These are phyloP conservation scores for Avena sativa DNA, from an alignment of 176 grass and related monocot genomes.

Conservation along the genomic window DNA sequence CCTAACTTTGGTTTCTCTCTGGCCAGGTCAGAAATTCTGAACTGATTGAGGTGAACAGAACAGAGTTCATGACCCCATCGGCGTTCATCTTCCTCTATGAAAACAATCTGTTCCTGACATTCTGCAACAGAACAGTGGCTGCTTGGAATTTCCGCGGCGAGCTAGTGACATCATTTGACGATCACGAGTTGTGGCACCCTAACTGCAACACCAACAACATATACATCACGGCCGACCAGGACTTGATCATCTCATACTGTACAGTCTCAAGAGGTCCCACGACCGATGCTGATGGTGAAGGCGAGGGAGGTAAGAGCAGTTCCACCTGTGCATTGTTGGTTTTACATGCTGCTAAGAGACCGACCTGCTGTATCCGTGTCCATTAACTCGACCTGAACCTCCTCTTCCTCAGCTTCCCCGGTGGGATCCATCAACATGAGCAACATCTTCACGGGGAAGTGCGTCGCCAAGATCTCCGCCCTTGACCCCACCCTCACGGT, in stretches of 20 bases:
- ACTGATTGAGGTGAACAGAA: slow-evolving; percentile 68
- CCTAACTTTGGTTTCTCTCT: slow-evolving; percentile 39
- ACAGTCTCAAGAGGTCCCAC: slow-evolving; percentile 40
- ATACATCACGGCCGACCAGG: slow-evolving; percentile 72
- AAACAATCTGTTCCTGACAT: slow-evolving; percentile 78
- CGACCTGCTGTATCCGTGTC: not conserved
- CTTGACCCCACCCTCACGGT: slow-evolving; percentile 55
- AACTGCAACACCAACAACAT: slow-evolving; percentile 83
- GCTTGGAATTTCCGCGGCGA: slow-evolving; percentile 79
- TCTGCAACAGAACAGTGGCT: slow-evolving; percentile 66
- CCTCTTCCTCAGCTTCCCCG: slow-evolving; percentile 35
- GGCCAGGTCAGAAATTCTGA: slow-evolving; percentile 67
- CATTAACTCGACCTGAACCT: slow-evolving; percentile 6
- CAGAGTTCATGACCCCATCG: slow-evolving; percentile 78
- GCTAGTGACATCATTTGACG: slow-evolving; percentile 73
- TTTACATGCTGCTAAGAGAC: not conserved
- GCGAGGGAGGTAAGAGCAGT: slow-evolving; percentile 53
- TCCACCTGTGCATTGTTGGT: not conserved
- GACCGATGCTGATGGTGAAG: not conserved
- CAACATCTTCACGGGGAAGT: slow-evolving; percentile 80
- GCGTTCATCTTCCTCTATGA: slow-evolving; percentile 84
- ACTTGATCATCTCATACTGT: slow-evolving; percentile 78
- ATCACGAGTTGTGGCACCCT: slow-evolving; percentile 70
- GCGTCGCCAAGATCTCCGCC: slow-evolving; percentile 69
- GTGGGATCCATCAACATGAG: slow-evolving; percentile 80